These are phyloP conservation scores for Acaromyces ingoldii DNA, from an alignment of 1,284 basidiomycete species.

Conservation along the genomic window DNA sequence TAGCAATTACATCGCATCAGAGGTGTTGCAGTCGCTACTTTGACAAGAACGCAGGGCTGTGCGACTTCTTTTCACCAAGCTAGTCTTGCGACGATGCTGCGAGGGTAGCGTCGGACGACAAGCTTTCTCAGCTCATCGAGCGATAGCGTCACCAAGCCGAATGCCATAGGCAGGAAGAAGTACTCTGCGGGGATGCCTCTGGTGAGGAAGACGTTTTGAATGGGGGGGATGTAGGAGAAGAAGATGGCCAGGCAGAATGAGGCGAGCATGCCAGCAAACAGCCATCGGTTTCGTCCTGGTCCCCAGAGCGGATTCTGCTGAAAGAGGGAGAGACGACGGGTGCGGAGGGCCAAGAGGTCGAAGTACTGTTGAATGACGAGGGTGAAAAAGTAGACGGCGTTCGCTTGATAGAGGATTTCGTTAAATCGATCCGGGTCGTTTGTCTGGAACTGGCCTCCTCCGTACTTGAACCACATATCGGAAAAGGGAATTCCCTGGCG, in stretches of 20 bases:
- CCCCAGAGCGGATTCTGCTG: constrained; percentile 28
- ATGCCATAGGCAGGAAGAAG: constrained; percentile 57
- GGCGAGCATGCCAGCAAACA: constrained; percentile 24
- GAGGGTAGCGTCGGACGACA: constrained; percentile 37
- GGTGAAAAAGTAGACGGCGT: constrained; percentile 58
- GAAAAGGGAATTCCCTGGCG: constrained; percentile 57
- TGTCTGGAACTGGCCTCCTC: constrained; percentile 52
- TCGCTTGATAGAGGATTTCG: constrained; percentile 52
- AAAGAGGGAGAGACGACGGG: constrained; percentile 56
- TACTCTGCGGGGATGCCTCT: constrained; percentile 58
- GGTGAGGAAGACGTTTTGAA: constrained; percentile 60
- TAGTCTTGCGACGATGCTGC: constrained; percentile 38
- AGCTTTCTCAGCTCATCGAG: constrained; percentile 49
- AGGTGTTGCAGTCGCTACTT: too few relatives aligned
- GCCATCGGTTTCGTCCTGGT: constrained; percentile 21
- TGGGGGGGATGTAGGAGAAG: constrained; percentile 27
- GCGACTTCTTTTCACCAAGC: constrained; percentile 39
- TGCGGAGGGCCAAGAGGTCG: constrained; percentile 53
- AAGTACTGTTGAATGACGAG: constrained; percentile 67
- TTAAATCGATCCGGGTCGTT: constrained; percentile 44
- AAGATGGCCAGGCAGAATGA: constrained; percentile 35
- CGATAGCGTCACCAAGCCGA: constrained; percentile 51
- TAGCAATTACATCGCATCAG: too few relatives aligned
- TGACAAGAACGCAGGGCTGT: too few relatives aligned
- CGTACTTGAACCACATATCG: constrained; percentile 58